Percentiles rank a stretch among this genome's conserved stretches.
Evolutionary conservation across 345 rosid species (phyloP).

Genomic region (Eucalyptus cloeziana): DNA sequence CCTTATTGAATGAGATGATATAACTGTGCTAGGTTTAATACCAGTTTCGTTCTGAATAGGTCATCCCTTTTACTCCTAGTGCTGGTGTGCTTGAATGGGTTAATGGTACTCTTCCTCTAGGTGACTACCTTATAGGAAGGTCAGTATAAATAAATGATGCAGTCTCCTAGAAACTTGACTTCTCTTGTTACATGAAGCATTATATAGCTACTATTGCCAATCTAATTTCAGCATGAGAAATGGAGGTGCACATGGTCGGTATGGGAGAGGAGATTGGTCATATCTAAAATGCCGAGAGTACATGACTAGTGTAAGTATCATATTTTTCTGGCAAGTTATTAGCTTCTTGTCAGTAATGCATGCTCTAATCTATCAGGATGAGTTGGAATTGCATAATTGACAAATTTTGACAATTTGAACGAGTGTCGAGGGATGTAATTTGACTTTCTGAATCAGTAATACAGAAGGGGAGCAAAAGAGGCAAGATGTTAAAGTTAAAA

Average conservation of each 20-base stretch:
- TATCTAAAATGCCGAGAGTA: constrained; percentile 71
- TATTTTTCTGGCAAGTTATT: neutral
- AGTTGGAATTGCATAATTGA: neutral
- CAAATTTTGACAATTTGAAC: neutral
- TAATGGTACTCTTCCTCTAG: constrained; percentile 90
- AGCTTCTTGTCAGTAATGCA: neutral
- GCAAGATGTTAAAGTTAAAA: neutral
- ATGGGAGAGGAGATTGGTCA: constrained; percentile 81
- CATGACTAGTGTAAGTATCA: constrained; percentile 57
- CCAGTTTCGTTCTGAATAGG: constrained; percentile 23
- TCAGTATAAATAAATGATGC: constrained; percentile 7
- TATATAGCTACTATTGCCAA: neutral
- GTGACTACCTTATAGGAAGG: constrained; percentile 96
- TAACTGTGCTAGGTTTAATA: neutral
- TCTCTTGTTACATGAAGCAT: neutral
- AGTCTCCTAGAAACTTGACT: neutral
- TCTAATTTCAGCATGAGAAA: constrained; percentile 52
- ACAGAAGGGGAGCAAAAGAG: neutral
- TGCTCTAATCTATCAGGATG: neutral
- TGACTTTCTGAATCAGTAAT: neutral
- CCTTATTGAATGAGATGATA: neutral
- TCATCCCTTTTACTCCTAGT: constrained; percentile 94
- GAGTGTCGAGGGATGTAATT: neutral
- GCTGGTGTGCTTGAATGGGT: constrained; percentile 99
- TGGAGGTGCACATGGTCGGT: constrained; percentile 90